A percentile compares a stretch with the other conserved stretches of the same genome.
These are phyloP conservation scores for Melaleuca quinquenervia DNA, from an alignment of 345 rosid species.

Conservation along the genomic window DNA sequence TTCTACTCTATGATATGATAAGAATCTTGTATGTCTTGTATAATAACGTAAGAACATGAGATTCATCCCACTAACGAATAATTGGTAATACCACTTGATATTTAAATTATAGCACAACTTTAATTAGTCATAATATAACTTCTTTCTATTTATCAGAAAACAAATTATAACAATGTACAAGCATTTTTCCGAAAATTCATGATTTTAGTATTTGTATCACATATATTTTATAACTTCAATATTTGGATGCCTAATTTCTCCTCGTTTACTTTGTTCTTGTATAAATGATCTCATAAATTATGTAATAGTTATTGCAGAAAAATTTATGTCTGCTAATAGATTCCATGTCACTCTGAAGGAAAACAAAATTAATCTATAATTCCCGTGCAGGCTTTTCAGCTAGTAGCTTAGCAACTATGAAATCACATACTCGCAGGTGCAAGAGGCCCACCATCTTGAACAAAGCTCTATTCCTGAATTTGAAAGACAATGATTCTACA, in stretches of 20 bases:
- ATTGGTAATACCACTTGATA: background rate
- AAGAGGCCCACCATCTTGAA: background rate
- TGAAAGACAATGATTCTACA: background rate
- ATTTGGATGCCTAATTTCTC: background rate
- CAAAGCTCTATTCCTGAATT: background rate
- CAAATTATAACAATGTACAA: background rate
- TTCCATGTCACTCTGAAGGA: background rate
- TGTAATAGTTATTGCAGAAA: background rate
- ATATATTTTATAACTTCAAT: background rate
- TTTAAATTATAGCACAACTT: background rate
- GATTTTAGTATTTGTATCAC: background rate
- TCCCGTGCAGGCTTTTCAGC: background rate
- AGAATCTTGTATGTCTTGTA: background rate
- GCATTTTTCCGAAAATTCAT: background rate
- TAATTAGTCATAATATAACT: background rate
- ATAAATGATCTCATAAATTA: background rate
- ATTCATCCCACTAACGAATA: background rate
- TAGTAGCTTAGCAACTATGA: background rate
- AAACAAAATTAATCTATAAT: background rate
- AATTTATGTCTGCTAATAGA: background rate
- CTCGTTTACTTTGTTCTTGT: background rate
- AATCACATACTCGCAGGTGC: background rate
- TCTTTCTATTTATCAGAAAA: background rate
- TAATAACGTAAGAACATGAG: background rate
- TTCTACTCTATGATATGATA: background rate